phyloP scores from a whole-genome alignment of 208 protist genomes.

The Trypanosoma conorhini region DNA sequence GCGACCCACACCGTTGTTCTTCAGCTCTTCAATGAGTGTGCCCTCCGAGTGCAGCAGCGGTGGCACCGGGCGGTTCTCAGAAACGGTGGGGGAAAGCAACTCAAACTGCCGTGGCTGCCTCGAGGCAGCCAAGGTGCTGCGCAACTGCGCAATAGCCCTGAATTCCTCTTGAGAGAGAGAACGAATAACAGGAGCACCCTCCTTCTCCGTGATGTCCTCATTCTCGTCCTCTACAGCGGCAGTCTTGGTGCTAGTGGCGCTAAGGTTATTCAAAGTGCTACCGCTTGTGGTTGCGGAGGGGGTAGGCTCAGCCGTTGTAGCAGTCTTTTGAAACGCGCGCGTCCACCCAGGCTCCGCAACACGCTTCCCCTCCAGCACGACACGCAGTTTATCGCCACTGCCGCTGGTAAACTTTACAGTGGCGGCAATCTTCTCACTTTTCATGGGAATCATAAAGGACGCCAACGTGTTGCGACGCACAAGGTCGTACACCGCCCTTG shows the following conservation, averaged over 20 bases:
- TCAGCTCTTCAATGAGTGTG: slow-evolving; percentile 86
- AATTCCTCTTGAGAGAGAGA: slow-evolving; percentile 86
- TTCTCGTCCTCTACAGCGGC: slow-evolving; percentile 41
- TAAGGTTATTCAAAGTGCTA: slow-evolving; percentile 2
- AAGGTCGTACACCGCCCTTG: slow-evolving; percentile 82
- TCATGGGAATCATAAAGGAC: slow-evolving; percentile 84
- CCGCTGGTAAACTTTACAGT: slow-evolving; percentile 47
- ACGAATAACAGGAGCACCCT: slow-evolving; percentile 35
- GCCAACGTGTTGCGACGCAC: slow-evolving; percentile 81
- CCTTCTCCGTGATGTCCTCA: slow-evolving; percentile 57
- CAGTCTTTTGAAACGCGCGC: slow-evolving; percentile 54
- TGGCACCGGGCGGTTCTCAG: slow-evolving; percentile 57
- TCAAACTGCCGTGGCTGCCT: slow-evolving; percentile 25
- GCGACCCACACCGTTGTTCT: slow-evolving; percentile 83
- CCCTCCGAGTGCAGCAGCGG: slow-evolving; percentile 83
- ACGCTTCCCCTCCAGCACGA: slow-evolving; percentile 78
- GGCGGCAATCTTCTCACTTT: slow-evolving; percentile 58
- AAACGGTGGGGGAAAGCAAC: slow-evolving; percentile 42
- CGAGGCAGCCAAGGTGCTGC: slow-evolving; percentile 10
- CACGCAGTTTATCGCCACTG: slow-evolving; percentile 45
- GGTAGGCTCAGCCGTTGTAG: background rate
- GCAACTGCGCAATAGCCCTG: slow-evolving; percentile 54
- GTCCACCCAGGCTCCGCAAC: slow-evolving; percentile 74
- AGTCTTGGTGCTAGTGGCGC: slow-evolving; percentile 18
- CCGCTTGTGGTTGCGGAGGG: background rate